Evolutionary conservation across 805 yeast genomes (phyloP).

Genomic region (Saccharomycopsis javanensis): DNA sequence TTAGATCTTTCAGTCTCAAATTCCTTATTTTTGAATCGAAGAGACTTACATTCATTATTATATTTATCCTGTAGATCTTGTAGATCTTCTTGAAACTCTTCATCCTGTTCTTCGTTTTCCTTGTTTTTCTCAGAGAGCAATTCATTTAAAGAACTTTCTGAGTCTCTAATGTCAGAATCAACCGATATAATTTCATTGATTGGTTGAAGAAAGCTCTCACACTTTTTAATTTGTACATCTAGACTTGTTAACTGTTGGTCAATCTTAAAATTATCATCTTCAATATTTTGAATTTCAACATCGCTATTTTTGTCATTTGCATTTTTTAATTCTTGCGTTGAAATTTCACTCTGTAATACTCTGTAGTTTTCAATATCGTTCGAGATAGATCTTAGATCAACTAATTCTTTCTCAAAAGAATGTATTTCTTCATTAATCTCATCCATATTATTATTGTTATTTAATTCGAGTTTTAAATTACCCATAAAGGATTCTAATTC

Average conservation of each 20-base stretch:
- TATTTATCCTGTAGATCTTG: conserved; percentile 35
- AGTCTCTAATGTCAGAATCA: not conserved
- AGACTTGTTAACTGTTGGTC: conserved; percentile 17
- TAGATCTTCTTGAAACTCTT: conserved; percentile 35
- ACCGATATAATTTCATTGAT: conserved; percentile 25
- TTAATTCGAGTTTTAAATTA: conserved; percentile 4
- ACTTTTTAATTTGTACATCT: not conserved
- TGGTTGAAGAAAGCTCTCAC: conserved; percentile 19
- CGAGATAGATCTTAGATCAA: conserved; percentile 7
- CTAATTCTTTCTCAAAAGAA: conserved; percentile 25
- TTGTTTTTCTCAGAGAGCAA: conserved; percentile 26
- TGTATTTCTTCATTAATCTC: conserved; percentile 21
- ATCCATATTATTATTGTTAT: conserved; percentile 12
- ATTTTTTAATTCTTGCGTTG: not conserved
- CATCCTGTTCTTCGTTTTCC: conserved; percentile 24
- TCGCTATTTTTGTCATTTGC: not conserved
- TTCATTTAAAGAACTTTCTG: conserved; percentile 25
- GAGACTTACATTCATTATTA: conserved; percentile 30
- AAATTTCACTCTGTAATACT: not conserved
- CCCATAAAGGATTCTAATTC: conserved; percentile 19
- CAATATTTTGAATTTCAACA: conserved; percentile 8
- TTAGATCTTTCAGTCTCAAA: conserved; percentile 36
- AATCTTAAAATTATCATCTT: conserved; percentile 18
- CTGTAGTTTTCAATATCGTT: conserved; percentile 7
- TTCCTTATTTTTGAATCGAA: conserved; percentile 29